Evolutionary conservation across 2,329 filamentous ascomycete genomes (phyloP), one percentile per base, ranked within the genome.

Genomic region (Fusarium sp.): DNA sequence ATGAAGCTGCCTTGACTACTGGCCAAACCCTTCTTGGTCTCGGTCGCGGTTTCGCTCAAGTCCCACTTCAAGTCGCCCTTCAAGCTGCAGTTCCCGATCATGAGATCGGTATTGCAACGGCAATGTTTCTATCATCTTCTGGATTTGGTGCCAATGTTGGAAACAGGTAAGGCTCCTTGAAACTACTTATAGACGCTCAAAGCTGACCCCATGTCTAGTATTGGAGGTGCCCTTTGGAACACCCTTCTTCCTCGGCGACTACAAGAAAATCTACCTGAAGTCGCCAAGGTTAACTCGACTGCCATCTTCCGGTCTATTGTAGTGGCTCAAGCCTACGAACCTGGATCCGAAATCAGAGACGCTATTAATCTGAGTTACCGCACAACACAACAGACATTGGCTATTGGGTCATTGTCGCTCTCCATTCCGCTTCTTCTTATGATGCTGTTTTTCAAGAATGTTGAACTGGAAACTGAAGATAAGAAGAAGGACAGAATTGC

Each of bases 271-370:
- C 3, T 37, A 0, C 34, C 34, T 0, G 18, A 37, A 37, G 34
- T 12, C 6, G 25, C 45, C 21, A 68, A 68, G 23, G 50, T 32
- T 0, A 71, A 69, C 16, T 63, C 69, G 7, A 46, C 56, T 4
- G 32, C 43, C 3, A 76, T 77, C 21, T 76, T 74, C 54, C 59
- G 65, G 2, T 76, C 73, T 10, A 72, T 77, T 11, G 74, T 75
- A 7, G 66, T 66, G 2, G 74, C 74, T 3, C 64, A 74, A 34
- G 71, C 60, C 34, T 45, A 68, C 21, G 32, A 59, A 3, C 8
- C 30, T 4, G 65, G 65, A 4, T 63, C 45, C 0, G 30, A 46
- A 3, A 56, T 54, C 7, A 63, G 73, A 9, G 27, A 51, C 6
- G 67, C 71, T 3, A 72, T 74, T 2, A 51, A 74, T 40, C 67